Evolutionary conservation across 108 stramenopile species (phyloP), one percentile per base, ranked within the genome.

Genomic region (Fragilaria crotonensis): DNA sequence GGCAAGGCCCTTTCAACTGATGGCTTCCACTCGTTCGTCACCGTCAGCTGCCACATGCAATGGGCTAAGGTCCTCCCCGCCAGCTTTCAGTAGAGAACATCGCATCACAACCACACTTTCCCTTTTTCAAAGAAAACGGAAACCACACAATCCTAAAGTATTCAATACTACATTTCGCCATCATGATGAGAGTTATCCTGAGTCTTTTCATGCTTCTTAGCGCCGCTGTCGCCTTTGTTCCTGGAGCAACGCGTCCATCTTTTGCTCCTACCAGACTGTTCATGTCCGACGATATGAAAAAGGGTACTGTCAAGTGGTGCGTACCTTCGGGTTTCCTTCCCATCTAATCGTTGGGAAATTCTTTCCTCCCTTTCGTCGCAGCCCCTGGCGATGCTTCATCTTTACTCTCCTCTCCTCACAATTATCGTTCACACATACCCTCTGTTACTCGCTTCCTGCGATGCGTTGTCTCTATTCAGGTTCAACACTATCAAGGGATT

Each of bases 401-500:
- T 11, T 41, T 41, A 41, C 7, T 41, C 36, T 11, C 14, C 36
- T 11, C 11, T 41, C 36, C 14, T 14, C 14, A 7, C 7, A 7
- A 14, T 41, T 41, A 14, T 11, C 36, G 36, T 41, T 14, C 7
- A 41, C 36, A 41, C 14, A 41, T 11, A 11, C 14, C 14, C 14
- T 14, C 14, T 41, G 7, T 41, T 7, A 41, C 14, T 41, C 36
- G 14, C n/a, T n/a, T n/a, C n/a, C n/a, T n/a, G n/a, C n/a, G n/a
- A n/a, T n/a, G n/a, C n/a, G n/a, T n/a, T n/a, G n/a, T n/a, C n/a
- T n/a, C n/a, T n/a, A n/a, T n/a, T 41, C 14, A 41, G 85, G 85
- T 92, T 92, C 57, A 77, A 87, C 45, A 61, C 66, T 46, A 79
- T 80, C 63, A 92, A 88, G 46, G 90, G 90, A 52, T 90, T 85